Base-by-base conservation (phyloP, 768 basidiomycete species). In the Xerocomellus chrysenteron region DNA sequence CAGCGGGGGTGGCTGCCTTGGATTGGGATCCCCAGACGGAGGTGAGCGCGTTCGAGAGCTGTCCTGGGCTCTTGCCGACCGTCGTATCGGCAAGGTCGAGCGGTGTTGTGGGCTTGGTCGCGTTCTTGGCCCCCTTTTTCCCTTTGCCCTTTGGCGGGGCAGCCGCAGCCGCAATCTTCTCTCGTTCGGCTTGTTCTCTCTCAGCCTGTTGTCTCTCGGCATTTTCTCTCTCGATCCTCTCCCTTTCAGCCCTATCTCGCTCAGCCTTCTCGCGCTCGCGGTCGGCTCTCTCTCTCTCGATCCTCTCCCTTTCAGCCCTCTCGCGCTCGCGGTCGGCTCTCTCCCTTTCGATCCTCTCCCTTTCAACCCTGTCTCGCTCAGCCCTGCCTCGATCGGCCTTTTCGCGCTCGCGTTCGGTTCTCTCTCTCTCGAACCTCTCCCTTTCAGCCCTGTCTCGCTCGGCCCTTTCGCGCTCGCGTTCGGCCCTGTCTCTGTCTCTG, bases 21-120 rank as follows among this genome's bases (percentile, higher is more conserved):
- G 64, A 65, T 43, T 68, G 64, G 5, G 72, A 60, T 30, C 82
- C 84, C 81, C 83, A 83, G 6, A 82, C 73, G 0, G 81, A 75
- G 21, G 65, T 75, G 43, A 82, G 75, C 5, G 77, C 63, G 2
- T 82, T 73, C 1, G 65, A 76, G 21, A 82, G 73, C 50, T 68
- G 73, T 12, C 71, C 69, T 13, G 75, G 66, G 36, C 73, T 73
- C 46, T 74, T 74, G 30, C 75, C 73, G 24, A 74, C 74, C 19
- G 73, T 65, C 16, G 73, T 60, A 68, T 78, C 62, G 63, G 69
- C 65, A 59, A 68, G 52, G 59, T 75, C 70, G 65, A 78, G 57
- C 30, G 71, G 68, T 17, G 68, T 66, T 47, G 3, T 63, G 4
- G 47, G 58, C 53, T 69, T 68, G 56, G 58, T 69, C 28, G 63